A percentile compares a stretch with the other conserved stretches of the same genome.
Evolutionary conservation across 306 rosid genomes (phyloP).

Genomic region (Malus sieversii): DNA sequence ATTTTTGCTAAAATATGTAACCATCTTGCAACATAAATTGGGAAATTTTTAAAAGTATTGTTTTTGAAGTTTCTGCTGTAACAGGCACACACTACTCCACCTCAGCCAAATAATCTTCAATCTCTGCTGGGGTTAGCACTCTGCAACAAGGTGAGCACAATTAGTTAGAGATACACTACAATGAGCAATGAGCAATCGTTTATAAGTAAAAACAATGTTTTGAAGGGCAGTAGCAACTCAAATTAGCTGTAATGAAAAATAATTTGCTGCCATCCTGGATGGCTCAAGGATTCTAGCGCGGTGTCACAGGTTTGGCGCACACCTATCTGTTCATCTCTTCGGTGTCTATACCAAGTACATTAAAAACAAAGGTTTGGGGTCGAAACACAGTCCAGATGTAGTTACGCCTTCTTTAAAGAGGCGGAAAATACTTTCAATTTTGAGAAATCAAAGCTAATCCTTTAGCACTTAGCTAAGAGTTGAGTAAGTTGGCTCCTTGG

Average conservation of each 20-base stretch:
- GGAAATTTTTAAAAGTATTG: background rate
- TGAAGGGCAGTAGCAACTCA: background rate
- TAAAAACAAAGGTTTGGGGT: background rate
- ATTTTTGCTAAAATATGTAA: background rate
- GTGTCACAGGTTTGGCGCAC: too few species aligned
- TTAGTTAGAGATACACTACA: background rate
- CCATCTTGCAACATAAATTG: background rate
- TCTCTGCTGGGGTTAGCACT: constrained; percentile 89
- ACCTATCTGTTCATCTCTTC: background rate
- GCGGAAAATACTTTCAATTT: background rate
- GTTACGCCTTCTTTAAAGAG: background rate
- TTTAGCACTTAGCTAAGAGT: background rate
- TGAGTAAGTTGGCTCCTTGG: background rate
- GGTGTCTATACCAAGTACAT: background rate
- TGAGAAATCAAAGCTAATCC: background rate
- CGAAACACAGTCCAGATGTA: too few species aligned
- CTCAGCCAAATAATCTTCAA: constrained; percentile 93
- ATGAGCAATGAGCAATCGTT: background rate
- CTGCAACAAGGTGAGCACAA: constrained; percentile 39
- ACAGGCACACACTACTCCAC: constrained; percentile 53
- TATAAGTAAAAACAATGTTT: background rate
- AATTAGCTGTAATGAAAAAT: too few species aligned
- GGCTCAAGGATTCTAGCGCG: too few species aligned
- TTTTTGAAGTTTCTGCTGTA: background rate
- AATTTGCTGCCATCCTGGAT: too few species aligned